Evolutionary conservation across 1,139 yeast species (phyloP).

Genomic region (Saccharomyces hybrid): DNA sequence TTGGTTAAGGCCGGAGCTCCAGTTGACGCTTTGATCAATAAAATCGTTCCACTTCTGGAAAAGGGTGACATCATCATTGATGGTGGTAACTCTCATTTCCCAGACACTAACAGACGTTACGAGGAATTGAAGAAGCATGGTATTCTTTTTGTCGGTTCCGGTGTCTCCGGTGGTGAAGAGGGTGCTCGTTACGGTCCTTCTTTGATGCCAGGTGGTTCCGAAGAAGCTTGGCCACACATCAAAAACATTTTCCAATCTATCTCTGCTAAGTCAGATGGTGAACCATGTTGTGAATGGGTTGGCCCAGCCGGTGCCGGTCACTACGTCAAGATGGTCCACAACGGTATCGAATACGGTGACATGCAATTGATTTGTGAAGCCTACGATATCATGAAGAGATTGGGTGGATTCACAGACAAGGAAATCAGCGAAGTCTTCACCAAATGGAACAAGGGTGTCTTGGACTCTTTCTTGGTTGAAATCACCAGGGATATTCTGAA

Average conservation of each 20-base stretch:
- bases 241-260: slow-evolving; percentile 94
- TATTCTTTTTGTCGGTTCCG: slow-evolving; percentile 90
- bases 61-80: slow-evolving; percentile 97
- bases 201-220: slow-evolving; percentile 98
- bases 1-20: slow-evolving; percentile 96
- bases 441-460: slow-evolving; percentile 94
- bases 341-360: slow-evolving; percentile 99
- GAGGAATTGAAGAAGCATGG: slow-evolving; percentile 84
- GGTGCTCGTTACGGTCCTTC: slow-evolving; percentile 99
- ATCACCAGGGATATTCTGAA: slow-evolving; percentile 92
- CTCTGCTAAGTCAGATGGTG: slow-evolving; percentile 94
- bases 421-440: slow-evolving; percentile 92
- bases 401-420: slow-evolving; percentile 81
- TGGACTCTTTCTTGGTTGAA: slow-evolving; percentile 95
- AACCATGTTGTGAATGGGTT: slow-evolving; percentile 99
- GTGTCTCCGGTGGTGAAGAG: slow-evolving; percentile 99
- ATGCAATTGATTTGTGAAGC: slow-evolving; percentile 99
- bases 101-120: slow-evolving; percentile 95
- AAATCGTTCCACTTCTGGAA: slow-evolving; percentile 84
- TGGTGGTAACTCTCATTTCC: slow-evolving; percentile 99
- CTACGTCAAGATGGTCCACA: slow-evolving; percentile 99
- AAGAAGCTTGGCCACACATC: slow-evolving; percentile 97
- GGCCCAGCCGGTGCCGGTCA: slow-evolving; percentile 99
- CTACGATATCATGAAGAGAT: slow-evolving; percentile 90
- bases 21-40: slow-evolving; percentile 85